Conservation (phyloP, 352 stramenopile genomes). For the Globisporangium yorkense region DNA sequence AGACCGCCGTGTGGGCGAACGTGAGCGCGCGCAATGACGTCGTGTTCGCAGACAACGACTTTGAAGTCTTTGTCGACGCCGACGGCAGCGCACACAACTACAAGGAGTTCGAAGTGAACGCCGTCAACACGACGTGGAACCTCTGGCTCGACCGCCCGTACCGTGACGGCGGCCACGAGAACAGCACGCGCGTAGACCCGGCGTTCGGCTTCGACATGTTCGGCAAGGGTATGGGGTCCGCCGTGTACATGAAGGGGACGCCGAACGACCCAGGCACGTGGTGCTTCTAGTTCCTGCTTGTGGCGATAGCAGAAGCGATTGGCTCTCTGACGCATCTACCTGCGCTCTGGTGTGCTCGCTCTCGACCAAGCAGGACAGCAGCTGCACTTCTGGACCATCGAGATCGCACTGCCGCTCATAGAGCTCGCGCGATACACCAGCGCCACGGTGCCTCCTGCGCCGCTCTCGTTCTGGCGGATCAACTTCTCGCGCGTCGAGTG, state of each 20-base stretch:
- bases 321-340: neutral
- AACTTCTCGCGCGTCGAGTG: slow-evolving; percentile 89
- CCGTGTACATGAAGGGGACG: slow-evolving; percentile 47
- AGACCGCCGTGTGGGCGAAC: slow-evolving; percentile 65
- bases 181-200: slow-evolving; percentile 71
- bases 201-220: slow-evolving; percentile 67
- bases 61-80: slow-evolving; percentile 89
- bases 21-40: slow-evolving; percentile 56
- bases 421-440: slow-evolving; percentile 41
- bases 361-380: slow-evolving; percentile 15
- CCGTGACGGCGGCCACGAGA: slow-evolving; percentile 70
- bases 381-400: slow-evolving; percentile 74
- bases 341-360: neutral
- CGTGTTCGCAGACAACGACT: slow-evolving; percentile 88
- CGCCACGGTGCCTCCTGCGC: slow-evolving; percentile 26
- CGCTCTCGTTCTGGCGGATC: slow-evolving; percentile 62
- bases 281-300: too few species aligned
- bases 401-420: slow-evolving; percentile 70
- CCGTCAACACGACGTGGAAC: slow-evolving; percentile 86
- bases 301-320: too few species aligned
- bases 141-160: slow-evolving; percentile 87
- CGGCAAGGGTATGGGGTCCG: slow-evolving; percentile 30
- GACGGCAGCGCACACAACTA: slow-evolving; percentile 77
- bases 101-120: slow-evolving; percentile 91
- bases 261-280: slow-evolving; percentile 53